Percentiles rank a stretch among this genome's conserved stretches.
phyloP scores from a whole-genome alignment of 2,329 filamentous ascomycete genomes.

The Neospermospora avenae region DNA sequence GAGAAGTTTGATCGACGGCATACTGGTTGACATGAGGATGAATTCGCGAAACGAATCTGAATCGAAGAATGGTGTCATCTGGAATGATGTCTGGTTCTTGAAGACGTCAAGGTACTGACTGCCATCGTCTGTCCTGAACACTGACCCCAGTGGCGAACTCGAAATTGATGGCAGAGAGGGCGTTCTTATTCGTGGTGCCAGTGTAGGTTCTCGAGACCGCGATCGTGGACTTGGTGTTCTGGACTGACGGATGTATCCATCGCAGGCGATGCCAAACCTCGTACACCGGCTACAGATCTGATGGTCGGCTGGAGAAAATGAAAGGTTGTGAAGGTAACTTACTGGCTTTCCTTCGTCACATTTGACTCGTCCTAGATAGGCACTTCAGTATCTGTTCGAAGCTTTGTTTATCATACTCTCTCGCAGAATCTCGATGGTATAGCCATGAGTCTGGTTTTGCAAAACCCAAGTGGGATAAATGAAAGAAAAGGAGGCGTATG shows the following conservation, averaged over 20 bases:
- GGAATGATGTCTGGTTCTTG: constrained; percentile 13
- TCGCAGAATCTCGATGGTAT: neutral
- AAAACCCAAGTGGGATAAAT: neutral
- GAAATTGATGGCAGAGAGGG: neutral
- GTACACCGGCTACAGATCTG: constrained; percentile 12
- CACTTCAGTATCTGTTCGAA: neutral
- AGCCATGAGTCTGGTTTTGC: neutral
- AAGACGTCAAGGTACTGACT: constrained; percentile 18
- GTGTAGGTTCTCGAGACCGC: neutral
- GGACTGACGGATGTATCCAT: constrained; percentile 10
- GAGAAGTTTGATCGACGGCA: constrained; percentile 15
- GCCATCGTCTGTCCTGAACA: constrained; percentile 9
- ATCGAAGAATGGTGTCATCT: constrained; percentile 14
- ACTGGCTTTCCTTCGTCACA: constrained; percentile 18
- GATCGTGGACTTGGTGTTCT: neutral
- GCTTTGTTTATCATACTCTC: neutral
- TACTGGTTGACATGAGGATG: constrained; percentile 14
- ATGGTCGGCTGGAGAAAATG: neutral
- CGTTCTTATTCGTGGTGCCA: neutral
- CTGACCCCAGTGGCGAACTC: neutral
- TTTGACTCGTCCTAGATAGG: constrained; percentile 12
- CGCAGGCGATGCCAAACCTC: constrained; percentile 13
- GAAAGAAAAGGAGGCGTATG: too few species aligned
- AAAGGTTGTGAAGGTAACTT: neutral
- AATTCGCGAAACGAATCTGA: constrained; percentile 3